phyloP scores from a whole-genome alignment of 2,329 filamentous ascomycete species.

The Fonsecaea multimorphosa region DNA sequence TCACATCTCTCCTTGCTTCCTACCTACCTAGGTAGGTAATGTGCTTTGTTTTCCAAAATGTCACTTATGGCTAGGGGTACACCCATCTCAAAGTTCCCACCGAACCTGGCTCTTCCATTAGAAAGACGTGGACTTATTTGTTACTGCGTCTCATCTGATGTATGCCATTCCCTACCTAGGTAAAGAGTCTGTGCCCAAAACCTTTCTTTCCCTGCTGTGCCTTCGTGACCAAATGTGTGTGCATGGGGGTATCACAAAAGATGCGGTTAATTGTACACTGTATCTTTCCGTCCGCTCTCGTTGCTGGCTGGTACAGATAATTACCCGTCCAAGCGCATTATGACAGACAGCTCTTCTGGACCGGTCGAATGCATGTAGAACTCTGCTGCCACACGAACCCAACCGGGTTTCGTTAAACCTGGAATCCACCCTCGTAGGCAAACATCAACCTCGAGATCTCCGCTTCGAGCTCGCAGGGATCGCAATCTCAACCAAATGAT shows the following conservation, averaged over 20 bases:
- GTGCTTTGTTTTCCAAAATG: neutral
- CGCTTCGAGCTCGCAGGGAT: conserved; percentile 47
- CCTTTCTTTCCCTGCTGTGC: conserved; percentile 15
- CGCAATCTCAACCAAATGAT: conserved; percentile 53
- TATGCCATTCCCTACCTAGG: neutral
- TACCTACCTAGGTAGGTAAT: neutral
- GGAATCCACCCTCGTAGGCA: neutral
- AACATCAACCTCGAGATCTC: conserved; percentile 34
- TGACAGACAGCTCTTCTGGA: neutral
- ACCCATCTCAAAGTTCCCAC: neutral
- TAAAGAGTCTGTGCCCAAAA: conserved; percentile 5
- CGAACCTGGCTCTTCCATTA: neutral
- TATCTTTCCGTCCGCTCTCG: conserved; percentile 6
- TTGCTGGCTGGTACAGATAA: conserved; percentile 5
- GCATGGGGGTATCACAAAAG: conserved; percentile 27
- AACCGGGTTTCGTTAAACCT: too few species aligned
- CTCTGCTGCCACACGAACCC: neutral
- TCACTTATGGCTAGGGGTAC: neutral
- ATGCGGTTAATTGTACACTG: conserved; percentile 29
- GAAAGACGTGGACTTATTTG: neutral
- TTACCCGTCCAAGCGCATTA: neutral
- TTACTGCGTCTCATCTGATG: neutral
- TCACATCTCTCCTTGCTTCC: too few species aligned
- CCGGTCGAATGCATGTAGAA: neutral
- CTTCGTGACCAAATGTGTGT: conserved; percentile 20